Evolutionary conservation across 2,329 filamentous ascomycete genomes (phyloP), one percentile per base, ranked within the genome.

Genomic region (Aspergillus novofumigatus): DNA sequence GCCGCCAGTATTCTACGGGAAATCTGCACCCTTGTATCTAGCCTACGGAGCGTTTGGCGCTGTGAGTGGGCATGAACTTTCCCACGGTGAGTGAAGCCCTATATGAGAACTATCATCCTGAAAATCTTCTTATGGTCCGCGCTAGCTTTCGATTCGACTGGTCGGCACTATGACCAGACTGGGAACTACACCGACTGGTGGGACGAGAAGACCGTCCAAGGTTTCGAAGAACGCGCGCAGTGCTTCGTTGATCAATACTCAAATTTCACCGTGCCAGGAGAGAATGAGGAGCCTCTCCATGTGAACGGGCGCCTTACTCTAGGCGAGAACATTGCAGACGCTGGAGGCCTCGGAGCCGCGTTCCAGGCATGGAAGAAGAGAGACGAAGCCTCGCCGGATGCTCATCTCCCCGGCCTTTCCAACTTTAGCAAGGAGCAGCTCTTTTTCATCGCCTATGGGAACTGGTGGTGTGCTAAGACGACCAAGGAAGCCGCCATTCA

Each of bases 241-340:
- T 90, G 87, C 70, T 89, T 90, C 58, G 75, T 88, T 2, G 76
- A 87, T n/a, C 86, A 90, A 71, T 90, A 88, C 67, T 72, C 74
- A 56, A 80, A 86, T 35, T 88, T 82, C 67, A 83, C 81, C 0
- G 78, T 88, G 11, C 75, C 77, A 0, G 83, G 81, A 0, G 77
- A 83, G 10, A 79, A 86, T 41, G 82, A 78, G 1, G 80, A 83
- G 59, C 76, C 80, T 3, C 74, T 87, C 0, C 81, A 86, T 59
- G 81, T 89, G 55, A 85, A 88, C 57, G 87, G 87, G 9, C 76
- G 75, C 25, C 75, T 85, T 14, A 90, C 87, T 0, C 74, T 89
- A 1, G 84, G 83, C 21, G 88, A 90, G 73, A 90, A 90, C 66
- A 86, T 90, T 65, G 86, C 87, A 1, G 88, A 90, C 69, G 84